phyloP scores from a whole-genome alignment of 108 stramenopile species.

The Ochromonas danica region DNA sequence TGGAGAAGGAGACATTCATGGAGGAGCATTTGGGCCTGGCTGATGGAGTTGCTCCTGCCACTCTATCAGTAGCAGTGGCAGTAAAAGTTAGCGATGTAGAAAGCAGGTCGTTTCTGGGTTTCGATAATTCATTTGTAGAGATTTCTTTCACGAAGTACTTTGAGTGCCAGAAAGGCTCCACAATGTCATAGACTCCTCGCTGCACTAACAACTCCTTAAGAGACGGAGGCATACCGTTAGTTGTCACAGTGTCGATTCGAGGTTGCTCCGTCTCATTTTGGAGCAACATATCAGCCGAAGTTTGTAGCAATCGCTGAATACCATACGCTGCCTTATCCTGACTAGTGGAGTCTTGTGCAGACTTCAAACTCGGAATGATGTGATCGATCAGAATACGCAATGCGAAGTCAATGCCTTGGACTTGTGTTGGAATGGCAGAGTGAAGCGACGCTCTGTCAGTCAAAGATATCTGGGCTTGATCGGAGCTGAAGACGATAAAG shows the following conservation, averaged over 20 bases:
- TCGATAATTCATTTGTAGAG: too few species aligned
- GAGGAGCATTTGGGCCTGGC: too few species aligned
- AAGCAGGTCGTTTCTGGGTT: too few species aligned
- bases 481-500: too few species aligned
- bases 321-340: conserved; percentile 6
- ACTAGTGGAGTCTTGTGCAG: neutral
- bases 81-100: too few species aligned
- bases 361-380: conserved; percentile 19
- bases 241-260: neutral
- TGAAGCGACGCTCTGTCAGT: neutral
- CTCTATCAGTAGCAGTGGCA: too few species aligned
- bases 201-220: neutral
- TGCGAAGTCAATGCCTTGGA: neutral
- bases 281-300: neutral
- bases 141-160: conserved; percentile 19
- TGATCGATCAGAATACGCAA: neutral
- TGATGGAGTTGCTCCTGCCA: too few species aligned
- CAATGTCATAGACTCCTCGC: neutral
- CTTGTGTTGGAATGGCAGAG: neutral
- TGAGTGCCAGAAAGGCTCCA: conserved; percentile 7
- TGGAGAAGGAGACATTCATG: too few species aligned
- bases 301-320: conserved; percentile 6
- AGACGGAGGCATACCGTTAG: neutral
- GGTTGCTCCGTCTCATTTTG: neutral
- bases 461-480: neutral